These are phyloP conservation scores for Salix viminalis DNA, from an alignment of 345 rosid genomes.

Conservation along the genomic window DNA sequence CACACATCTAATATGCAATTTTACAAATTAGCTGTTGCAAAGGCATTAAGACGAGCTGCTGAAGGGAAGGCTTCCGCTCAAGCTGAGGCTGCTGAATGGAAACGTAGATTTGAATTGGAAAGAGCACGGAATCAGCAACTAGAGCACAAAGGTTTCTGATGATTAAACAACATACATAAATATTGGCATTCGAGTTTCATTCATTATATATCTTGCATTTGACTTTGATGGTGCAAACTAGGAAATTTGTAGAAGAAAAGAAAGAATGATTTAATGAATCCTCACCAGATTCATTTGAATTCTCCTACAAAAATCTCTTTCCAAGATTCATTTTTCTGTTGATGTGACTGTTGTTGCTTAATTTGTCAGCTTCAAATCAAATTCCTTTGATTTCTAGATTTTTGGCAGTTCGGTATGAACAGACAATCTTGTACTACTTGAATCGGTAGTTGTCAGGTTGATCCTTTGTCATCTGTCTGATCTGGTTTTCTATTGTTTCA, in stretches of 20 bases:
- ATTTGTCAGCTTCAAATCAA: neutral
- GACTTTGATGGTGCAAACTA: neutral
- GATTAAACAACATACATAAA: conserved; percentile 7
- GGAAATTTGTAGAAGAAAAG: neutral
- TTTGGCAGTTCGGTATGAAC: neutral
- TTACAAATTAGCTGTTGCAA: conserved; percentile 77
- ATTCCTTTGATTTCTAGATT: neutral
- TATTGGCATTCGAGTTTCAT: conserved; percentile 4
- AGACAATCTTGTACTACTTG: neutral
- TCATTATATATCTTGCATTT: neutral
- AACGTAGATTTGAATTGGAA: conserved; percentile 87
- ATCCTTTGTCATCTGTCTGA: neutral
- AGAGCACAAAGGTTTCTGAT: conserved; percentile 57
- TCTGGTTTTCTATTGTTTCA: neutral
- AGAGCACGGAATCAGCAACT: conserved; percentile 46
- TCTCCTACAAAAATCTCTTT: neutral
- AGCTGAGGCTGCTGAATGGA: conserved; percentile 99
- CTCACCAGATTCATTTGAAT: neutral
- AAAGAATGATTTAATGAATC: neutral
- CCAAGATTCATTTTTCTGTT: neutral
- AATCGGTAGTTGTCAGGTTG: neutral
- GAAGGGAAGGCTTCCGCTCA: conserved; percentile 97
- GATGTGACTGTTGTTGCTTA: neutral
- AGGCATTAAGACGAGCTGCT: conserved; percentile 85
- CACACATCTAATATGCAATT: conserved; percentile 2